Conservation (phyloP, 331 rosid species). For the Phaseolus coccineus region DNA sequence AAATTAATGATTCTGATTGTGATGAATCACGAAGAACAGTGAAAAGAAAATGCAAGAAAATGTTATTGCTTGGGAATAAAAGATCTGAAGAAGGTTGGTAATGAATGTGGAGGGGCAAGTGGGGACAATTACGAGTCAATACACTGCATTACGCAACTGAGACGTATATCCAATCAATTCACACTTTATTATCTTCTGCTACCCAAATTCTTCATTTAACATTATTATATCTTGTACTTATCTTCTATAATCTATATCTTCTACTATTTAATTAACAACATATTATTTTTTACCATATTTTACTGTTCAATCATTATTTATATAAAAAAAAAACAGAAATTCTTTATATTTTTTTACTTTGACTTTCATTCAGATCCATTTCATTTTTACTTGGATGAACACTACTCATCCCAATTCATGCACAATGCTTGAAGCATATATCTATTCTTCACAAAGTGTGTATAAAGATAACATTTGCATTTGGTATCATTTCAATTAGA, state of each 20-base stretch:
- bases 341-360: no score
- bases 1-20: background rate
- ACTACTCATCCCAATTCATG: no score
- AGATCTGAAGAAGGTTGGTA: background rate
- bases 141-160: constrained; percentile 28
- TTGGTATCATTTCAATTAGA: no score
- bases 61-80: background rate
- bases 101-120: background rate
- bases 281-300: no score
- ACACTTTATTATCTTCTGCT: constrained; percentile 31
- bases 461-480: no score
- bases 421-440: no score
- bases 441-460: no score
- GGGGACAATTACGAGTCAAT: background rate
- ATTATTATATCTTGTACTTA: constrained; percentile 17
- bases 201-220: background rate
- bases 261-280: no score
- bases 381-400: no score
- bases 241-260: background rate
- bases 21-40: background rate
- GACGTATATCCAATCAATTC: constrained; percentile 2
- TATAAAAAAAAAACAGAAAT: no score
- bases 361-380: no score
- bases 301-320: no score
- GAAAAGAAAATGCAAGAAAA: background rate